phyloP scores from a whole-genome alignment of 768 basidiomycete genomes.

The Trametes sanguinea region DNA sequence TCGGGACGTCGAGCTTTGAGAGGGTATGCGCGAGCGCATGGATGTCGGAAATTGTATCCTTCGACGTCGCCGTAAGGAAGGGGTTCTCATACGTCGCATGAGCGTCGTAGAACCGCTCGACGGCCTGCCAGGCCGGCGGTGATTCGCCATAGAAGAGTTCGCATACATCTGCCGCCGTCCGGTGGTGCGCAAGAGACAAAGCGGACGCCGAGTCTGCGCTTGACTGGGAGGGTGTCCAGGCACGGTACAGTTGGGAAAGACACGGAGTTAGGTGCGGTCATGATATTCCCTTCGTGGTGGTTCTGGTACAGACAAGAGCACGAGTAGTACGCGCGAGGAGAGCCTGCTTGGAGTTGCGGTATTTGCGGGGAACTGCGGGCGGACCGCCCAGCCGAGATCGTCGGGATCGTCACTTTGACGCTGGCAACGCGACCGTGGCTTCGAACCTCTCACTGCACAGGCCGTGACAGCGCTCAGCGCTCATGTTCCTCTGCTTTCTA shows the following conservation, averaged over 20 bases:
- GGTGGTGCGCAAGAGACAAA: constrained; percentile 42
- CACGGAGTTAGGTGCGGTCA: constrained; percentile 11
- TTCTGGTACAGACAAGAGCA: background rate
- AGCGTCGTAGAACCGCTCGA: constrained; percentile 69
- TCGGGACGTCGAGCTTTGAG: constrained; percentile 65
- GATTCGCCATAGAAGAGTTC: constrained; percentile 65
- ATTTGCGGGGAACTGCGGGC: no score
- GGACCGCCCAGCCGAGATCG: no score
- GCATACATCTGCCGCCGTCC: constrained; percentile 69
- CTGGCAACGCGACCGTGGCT: no score
- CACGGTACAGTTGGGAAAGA: constrained; percentile 14
- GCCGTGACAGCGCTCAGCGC: no score
- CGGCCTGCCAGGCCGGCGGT: constrained; percentile 48
- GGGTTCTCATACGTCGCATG: constrained; percentile 84
- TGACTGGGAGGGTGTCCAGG: constrained; percentile 4
- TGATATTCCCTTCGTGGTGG: background rate
- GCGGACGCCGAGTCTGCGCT: constrained; percentile 15
- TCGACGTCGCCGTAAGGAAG: constrained; percentile 71
- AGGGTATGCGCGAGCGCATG: constrained; percentile 61
- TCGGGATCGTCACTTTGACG: no score
- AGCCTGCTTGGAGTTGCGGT: background rate
- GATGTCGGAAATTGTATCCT: constrained; percentile 71
- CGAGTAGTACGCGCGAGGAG: no score
- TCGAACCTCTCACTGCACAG: no score
- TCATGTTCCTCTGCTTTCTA: no score